Base-by-base conservation (phyloP, 2,329 filamentous ascomycete species). In the Neofusicoccum umdonicola region DNA sequence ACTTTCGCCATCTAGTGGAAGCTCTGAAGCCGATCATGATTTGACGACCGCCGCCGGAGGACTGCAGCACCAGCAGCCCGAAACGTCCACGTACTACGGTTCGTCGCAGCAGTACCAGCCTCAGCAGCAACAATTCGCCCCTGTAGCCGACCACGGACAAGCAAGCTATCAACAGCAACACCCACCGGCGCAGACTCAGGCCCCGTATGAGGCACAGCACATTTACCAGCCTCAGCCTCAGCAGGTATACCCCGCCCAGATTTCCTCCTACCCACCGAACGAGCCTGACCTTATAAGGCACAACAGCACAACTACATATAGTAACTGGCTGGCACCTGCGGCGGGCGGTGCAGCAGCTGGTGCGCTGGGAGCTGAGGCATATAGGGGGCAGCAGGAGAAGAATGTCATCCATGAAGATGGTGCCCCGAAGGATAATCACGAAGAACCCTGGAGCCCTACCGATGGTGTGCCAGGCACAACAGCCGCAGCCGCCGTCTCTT, bases 1-100 rank as follows among this genome's bases (percentile, higher is more conserved):
- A 75, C 83, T 88, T 75, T 92, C 91, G 74, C 90, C 90, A 67
- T 91, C 90, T 83, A 96, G 91, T 83, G 87, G 88, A 78, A 92
- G 89, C 77, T 93, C 91, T 71, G 87, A 80, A 62, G 68, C 85
- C 68, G 87, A 88, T 72, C 82, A 83, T 74, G 85, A 88, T 73
- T 77, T 87, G 71, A 82, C 85, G 69, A 87, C 85, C 63, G 85
- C 85, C 56, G 84, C 87, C 34, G 84, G 82, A 50, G 84, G 82
- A 47, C 76, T 86, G 9, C 84, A 87, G 35, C 61, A 63, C 31
- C 27, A 56, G 48, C 61, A 56, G 50, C 61, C 61, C 17, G 61
- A 63, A 79, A 66, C 76, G 27, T 56, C 58, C 50, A 64, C 61
- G 27, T 45, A 56, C 42, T 63, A 63, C 61, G 61, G 56, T n/a